Base-by-base conservation (phyloP, 345 rosid species). In the Arabidopsis suecica region DNA sequence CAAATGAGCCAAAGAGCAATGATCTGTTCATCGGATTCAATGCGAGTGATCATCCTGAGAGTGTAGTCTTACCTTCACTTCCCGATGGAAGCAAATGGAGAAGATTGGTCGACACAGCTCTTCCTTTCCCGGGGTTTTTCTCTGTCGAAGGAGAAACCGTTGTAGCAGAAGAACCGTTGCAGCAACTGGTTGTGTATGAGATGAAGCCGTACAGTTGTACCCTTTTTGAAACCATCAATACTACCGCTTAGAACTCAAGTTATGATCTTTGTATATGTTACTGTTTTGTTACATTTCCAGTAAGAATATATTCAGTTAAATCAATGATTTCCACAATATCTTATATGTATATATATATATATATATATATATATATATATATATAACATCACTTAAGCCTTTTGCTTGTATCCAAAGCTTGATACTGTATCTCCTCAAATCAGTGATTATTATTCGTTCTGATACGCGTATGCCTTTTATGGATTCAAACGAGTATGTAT, bases 71-170 rank as follows among this genome's bases (percentile, higher is more conserved):
- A 32, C 99, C 99, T 7, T 44, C 80, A 54, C 76, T 78, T 72
- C 79, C 82, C 0, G 75, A 84, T 65, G 97, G 91, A 76, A 85
- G 83, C 81, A 59, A 65, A 53, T 92, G 99, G 97, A 51, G 16
- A 49, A 77, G 89, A 22, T 74, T 92, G 66, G 91, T 90, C 1
- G 97, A 92, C 72, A 92, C 97, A 6, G 93, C 89, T 76, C 87
- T 92, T 75, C 90, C 91, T 5, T 92, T 81, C 74, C 97, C 99
- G 0, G 90, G 88, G 18, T 95, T 95, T 78, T 90, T 95, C 86
- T 84, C 88, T 3, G 64, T 36, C 0, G 76, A 82, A 37, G 94
- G 94, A 16, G 84, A 83, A 75, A 79, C 85, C 5, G 84, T 89
- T 57, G 74, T 11, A 12, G 87, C 47, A 53, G 53, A 69, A 23